Evolutionary conservation across 2,329 filamentous ascomycete species (phyloP).

Genomic region (Phaeosphaeriaceae sp.): DNA sequence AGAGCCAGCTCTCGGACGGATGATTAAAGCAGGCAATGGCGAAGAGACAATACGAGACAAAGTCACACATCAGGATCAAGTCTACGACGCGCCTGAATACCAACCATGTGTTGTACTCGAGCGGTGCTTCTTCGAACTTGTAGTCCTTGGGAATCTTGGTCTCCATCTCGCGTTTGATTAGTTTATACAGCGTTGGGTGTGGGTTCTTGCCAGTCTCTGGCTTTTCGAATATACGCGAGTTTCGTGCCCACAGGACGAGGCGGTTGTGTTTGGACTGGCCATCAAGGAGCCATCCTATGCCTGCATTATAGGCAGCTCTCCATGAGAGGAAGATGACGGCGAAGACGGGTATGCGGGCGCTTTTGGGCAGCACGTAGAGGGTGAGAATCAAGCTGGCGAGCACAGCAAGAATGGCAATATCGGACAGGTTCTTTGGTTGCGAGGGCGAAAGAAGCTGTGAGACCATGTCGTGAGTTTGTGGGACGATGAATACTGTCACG

Average conservation of each 20-base stretch:
- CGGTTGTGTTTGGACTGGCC: conserved; percentile 89
- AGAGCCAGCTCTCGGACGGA: conserved; percentile 74
- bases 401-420: conserved; percentile 79
- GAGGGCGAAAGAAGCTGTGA: conserved; percentile 93
- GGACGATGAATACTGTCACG: conserved; percentile 85
- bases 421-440: conserved; percentile 93
- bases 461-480: conserved; percentile 98
- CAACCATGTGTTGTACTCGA: conserved; percentile 99
- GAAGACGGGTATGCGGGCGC: conserved; percentile 76
- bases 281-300: conserved; percentile 88
- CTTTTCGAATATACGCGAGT: conserved; percentile 84
- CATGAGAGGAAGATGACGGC: conserved; percentile 88
- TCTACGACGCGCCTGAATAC: conserved; percentile 95
- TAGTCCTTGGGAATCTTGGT: conserved; percentile 95
- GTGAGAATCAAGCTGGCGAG: conserved; percentile 76
- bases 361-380: conserved; percentile 74
- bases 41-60: conserved; percentile 95
- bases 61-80: conserved; percentile 98
- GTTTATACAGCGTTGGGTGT: conserved; percentile 78
- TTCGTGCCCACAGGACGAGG: conserved; percentile 85
- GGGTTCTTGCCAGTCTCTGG: conserved; percentile 83
- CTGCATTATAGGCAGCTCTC: conserved; percentile 90
- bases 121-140: conserved; percentile 86
- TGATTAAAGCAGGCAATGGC: conserved; percentile 84
- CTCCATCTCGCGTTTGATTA: conserved; percentile 89